Evolutionary conservation across 2,329 filamentous ascomycete genomes (phyloP).

Genomic region (Periglandula ipomoeae): DNA sequence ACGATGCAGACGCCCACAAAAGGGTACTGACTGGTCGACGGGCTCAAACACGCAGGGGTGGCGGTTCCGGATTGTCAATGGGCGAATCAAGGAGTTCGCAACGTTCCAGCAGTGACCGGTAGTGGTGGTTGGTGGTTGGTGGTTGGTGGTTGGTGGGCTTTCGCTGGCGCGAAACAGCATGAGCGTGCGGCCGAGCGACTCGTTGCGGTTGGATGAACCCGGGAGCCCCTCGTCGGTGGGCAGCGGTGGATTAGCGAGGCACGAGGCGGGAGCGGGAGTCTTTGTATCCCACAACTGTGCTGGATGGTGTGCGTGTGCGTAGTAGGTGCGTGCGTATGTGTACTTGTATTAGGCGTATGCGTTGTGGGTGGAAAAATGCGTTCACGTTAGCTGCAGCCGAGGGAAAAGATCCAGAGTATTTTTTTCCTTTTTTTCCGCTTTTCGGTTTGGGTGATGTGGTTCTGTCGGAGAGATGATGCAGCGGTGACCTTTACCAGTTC

Average conservation of each 20-base stretch:
- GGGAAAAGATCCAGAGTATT: background rate
- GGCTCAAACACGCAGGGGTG: slow-evolving; percentile 8
- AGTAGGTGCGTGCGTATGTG: background rate
- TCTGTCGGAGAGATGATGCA: too few relatives aligned
- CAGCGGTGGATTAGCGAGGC: slow-evolving; percentile 4
- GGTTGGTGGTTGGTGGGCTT: slow-evolving; percentile 3
- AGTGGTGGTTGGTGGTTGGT: slow-evolving; percentile 1
- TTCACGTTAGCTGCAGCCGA: background rate
- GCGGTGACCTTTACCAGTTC: too few relatives aligned
- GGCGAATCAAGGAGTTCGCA: slow-evolving; percentile 5
- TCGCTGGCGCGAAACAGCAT: slow-evolving; percentile 4
- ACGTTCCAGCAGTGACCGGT: slow-evolving; percentile 8
- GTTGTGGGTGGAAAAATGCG: background rate
- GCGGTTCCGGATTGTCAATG: slow-evolving; percentile 2
- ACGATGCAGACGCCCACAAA: slow-evolving; percentile 9
- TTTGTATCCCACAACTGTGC: background rate
- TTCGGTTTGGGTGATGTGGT: too few relatives aligned
- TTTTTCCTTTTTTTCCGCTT: too few relatives aligned
- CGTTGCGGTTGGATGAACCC: background rate
- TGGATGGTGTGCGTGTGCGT: background rate
- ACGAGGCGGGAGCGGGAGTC: background rate
- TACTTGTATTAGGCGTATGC: too few relatives aligned
- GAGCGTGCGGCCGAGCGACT: slow-evolving; percentile 4
- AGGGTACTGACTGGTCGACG: background rate
- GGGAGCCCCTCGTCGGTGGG: slow-evolving; percentile 3